phyloP scores from a whole-genome alignment of 1,284 basidiomycete genomes.

The Rhodotorula sp. region DNA sequence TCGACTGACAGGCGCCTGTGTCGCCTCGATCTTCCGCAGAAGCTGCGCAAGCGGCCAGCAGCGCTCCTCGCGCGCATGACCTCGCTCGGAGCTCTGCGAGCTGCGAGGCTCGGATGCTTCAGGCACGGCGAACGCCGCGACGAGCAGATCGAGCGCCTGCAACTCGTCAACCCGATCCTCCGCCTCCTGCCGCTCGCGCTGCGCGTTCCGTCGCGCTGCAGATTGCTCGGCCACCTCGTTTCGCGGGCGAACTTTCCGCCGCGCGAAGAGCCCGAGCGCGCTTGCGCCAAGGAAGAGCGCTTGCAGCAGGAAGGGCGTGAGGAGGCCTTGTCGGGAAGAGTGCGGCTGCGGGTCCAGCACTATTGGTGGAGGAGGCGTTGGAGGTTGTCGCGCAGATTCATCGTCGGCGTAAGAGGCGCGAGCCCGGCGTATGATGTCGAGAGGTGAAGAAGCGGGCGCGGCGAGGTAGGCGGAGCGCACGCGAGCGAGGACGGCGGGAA shows the following conservation, averaged over 20 bases:
- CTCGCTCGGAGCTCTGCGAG: not conserved
- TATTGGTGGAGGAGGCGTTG: slow-evolving; percentile 29
- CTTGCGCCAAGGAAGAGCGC: slow-evolving; percentile 37
- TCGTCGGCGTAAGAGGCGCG: not conserved
- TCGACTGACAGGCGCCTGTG: not conserved
- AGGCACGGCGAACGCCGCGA: slow-evolving; percentile 5
- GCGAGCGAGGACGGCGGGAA: not conserved
- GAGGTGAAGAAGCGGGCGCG: not conserved
- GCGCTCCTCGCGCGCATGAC: not conserved
- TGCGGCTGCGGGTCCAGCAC: slow-evolving; percentile 27
- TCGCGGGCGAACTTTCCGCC: slow-evolving; percentile 9
- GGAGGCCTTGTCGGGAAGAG: slow-evolving; percentile 5
- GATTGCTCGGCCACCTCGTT: not conserved
- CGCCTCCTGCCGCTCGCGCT: slow-evolving; percentile 8
- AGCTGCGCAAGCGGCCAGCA: not conserved
- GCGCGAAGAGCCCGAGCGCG: slow-evolving; percentile 32
- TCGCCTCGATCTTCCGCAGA: not conserved
- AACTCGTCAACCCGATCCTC: slow-evolving; percentile 31
- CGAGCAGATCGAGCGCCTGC: slow-evolving; percentile 35
- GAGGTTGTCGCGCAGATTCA: not conserved
- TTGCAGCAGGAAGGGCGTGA: slow-evolving; percentile 35
- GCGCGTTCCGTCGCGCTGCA: not conserved
- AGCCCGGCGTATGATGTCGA: slow-evolving; percentile 3
- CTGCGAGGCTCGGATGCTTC: not conserved
- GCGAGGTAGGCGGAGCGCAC: not conserved